Evolutionary conservation across 805 yeast genomes (phyloP).

Genomic region (Novakomyces olei): DNA sequence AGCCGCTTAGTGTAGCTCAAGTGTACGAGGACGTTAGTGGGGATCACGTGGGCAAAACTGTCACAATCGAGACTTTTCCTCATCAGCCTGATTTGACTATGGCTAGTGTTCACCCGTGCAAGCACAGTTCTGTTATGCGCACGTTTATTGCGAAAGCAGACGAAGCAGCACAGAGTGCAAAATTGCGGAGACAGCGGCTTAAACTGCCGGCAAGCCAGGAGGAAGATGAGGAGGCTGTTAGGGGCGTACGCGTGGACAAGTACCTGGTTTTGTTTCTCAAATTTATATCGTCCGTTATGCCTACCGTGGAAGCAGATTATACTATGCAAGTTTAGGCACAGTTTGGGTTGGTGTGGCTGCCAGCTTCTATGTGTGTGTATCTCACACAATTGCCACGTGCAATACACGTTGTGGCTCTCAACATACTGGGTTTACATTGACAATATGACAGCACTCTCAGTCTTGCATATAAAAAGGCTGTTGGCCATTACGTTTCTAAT

Average conservation of each 20-base stretch:
- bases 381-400: too few relatives aligned
- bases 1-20: constrained; percentile 63
- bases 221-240: constrained; percentile 29
- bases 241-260: constrained; percentile 71
- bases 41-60: constrained; percentile 88
- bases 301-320: constrained; percentile 91
- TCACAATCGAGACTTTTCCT: constrained; percentile 84
- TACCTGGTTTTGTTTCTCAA: constrained; percentile 74
- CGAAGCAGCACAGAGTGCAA: too few relatives aligned
- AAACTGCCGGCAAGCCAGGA: constrained; percentile 12
- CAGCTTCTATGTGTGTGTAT: too few relatives aligned
- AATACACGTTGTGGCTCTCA: too few relatives aligned
- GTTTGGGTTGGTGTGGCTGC: too few relatives aligned
- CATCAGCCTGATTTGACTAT: constrained; percentile 48
- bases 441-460: too few relatives aligned
- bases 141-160: constrained; percentile 59
- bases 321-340: constrained; percentile 57
- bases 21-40: constrained; percentile 89
- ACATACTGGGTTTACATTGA: too few relatives aligned
- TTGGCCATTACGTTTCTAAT: too few relatives aligned
- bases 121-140: constrained; percentile 86
- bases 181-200: constrained; percentile 24
- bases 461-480: too few relatives aligned
- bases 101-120: constrained; percentile 89
- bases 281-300: constrained; percentile 90